These are phyloP conservation scores for Sporothrix brasiliensis DNA, from an alignment of 2,329 filamentous ascomycete species.

Conservation along the genomic window DNA sequence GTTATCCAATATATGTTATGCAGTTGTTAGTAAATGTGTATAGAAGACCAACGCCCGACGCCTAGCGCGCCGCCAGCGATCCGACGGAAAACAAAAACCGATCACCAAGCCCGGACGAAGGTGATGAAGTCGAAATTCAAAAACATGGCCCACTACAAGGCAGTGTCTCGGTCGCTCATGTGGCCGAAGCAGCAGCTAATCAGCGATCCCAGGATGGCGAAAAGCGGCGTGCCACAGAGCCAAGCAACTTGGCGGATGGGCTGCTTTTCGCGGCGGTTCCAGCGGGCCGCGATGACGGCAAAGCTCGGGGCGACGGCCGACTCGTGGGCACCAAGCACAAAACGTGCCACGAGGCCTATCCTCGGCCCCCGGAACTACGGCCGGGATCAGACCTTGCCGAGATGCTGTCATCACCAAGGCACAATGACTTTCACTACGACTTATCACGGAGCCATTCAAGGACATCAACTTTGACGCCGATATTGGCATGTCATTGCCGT, in stretches of 20 bases:
- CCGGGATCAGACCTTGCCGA: background rate
- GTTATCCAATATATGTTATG: too few relatives aligned
- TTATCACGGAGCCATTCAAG: constrained; percentile 23
- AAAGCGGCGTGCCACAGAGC: constrained; percentile 45
- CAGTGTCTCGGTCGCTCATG: constrained; percentile 44
- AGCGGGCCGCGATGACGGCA: constrained; percentile 47
- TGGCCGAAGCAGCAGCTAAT: constrained; percentile 47
- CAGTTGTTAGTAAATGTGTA: background rate
- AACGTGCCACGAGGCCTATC: constrained; percentile 48
- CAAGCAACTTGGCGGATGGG: constrained; percentile 42
- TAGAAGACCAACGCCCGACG: too few relatives aligned
- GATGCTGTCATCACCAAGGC: constrained; percentile 18
- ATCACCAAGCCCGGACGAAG: constrained; percentile 40
- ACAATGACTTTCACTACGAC: constrained; percentile 24
- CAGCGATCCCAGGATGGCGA: constrained; percentile 55
- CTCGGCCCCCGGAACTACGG: constrained; percentile 1
- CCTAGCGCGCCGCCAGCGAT: constrained; percentile 36
- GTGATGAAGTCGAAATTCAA: constrained; percentile 44
- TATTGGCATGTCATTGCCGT: background rate
- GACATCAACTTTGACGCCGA: constrained; percentile 17
- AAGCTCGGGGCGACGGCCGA: constrained; percentile 58
- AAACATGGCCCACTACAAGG: constrained; percentile 51
- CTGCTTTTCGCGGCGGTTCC: constrained; percentile 43
- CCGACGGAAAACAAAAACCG: constrained; percentile 37
- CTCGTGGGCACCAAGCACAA: constrained; percentile 59